A percentile compares a stretch with the other conserved stretches of the same genome.
These are phyloP conservation scores for Hypoxylon sp. DNA, from an alignment of 2,329 filamentous ascomycete species.

Conservation along the genomic window DNA sequence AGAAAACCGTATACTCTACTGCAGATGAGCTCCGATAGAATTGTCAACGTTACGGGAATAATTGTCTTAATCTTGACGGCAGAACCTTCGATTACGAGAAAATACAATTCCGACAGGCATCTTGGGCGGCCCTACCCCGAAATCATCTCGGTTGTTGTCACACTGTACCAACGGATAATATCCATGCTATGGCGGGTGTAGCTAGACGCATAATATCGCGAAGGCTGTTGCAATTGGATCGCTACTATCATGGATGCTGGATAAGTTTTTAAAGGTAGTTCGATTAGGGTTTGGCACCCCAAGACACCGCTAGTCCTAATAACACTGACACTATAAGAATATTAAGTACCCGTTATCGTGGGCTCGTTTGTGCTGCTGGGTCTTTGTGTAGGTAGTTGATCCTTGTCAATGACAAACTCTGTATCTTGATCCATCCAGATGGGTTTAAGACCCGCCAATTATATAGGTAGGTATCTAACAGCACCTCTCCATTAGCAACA, in stretches of 20 bases:
- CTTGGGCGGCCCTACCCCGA: no score
- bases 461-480: no score
- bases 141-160: neutral
- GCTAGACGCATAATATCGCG: neutral
- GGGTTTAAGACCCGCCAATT: neutral
- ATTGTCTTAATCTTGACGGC: neutral
- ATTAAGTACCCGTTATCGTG: neutral
- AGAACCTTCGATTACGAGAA: neutral
- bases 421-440: neutral
- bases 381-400: neutral
- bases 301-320: neutral
- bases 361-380: neutral
- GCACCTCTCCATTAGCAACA: neutral
- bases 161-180: neutral
- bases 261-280: no score
- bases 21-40: neutral
- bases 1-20: neutral
- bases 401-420: neutral
- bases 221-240: neutral
- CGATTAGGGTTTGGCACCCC: neutral
- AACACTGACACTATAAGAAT: neutral
- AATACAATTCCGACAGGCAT: neutral
- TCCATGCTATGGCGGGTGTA: neutral
- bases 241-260: neutral
- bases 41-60: neutral